These are phyloP conservation scores for Fistulina hepatica DNA, from an alignment of 1,284 basidiomycete genomes.

Conservation along the genomic window DNA sequence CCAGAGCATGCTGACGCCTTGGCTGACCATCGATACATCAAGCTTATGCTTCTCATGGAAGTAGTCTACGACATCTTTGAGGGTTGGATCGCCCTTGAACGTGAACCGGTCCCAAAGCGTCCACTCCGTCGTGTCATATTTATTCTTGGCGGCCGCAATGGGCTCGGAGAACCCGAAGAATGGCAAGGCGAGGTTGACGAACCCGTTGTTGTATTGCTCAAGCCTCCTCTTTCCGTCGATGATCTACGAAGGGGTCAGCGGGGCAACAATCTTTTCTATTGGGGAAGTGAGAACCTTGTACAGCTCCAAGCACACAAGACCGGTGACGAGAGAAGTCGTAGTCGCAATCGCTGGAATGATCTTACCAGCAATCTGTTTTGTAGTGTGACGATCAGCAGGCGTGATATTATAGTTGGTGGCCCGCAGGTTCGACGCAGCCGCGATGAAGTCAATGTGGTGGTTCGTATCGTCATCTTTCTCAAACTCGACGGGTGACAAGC, in stretches of 20 bases:
- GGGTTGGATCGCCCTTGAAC: constrained; percentile 81
- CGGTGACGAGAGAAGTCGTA: constrained; percentile 91
- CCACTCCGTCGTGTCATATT: constrained; percentile 87
- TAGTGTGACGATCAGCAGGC: constrained; percentile 84
- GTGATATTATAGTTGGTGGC: constrained; percentile 94
- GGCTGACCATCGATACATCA: constrained; percentile 91
- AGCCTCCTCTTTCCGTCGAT: constrained; percentile 91
- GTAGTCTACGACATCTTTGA: constrained; percentile 78
- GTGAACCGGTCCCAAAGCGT: constrained; percentile 98
- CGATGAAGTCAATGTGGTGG: constrained; percentile 99
- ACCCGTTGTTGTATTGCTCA: constrained; percentile 97
- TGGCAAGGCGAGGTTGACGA: constrained; percentile 94
- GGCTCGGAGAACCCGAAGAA: constrained; percentile 99
- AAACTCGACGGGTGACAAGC: constrained; percentile 91
- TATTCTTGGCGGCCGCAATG: constrained; percentile 83
- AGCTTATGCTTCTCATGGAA: constrained; percentile 83
- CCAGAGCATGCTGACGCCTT: constrained; percentile 97
- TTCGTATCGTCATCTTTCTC: constrained; percentile 99
- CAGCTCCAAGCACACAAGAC: constrained; percentile 91
- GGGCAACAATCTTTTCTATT: constrained; percentile 6
- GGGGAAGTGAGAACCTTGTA: constrained; percentile 63
- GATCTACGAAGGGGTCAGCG: constrained; percentile 38
- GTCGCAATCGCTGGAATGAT: constrained; percentile 99
- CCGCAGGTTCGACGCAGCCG: constrained; percentile 93
- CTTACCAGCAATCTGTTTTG: constrained; percentile 99